Evolutionary conservation across 1,139 yeast genomes (phyloP), one percentile per base, ranked within the genome.

Genomic region (Arxiozyma slooffiae): DNA sequence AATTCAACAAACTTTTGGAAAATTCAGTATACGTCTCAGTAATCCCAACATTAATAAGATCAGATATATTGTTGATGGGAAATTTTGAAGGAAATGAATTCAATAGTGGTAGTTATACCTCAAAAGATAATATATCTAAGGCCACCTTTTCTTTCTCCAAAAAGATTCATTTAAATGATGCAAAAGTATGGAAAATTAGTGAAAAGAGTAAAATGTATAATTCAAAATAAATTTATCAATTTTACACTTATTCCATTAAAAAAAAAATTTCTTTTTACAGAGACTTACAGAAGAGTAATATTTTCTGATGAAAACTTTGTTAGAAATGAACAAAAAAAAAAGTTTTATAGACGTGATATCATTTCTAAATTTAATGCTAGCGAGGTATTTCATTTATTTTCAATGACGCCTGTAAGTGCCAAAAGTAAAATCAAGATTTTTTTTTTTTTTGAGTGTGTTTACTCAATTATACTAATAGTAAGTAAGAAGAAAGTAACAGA

Each of bases 401-500:
- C 63, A 2, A 38, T 49, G n/a, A 47, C 55, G 4, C 49, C 44
- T 17, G 51, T 52, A 16, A 47, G 52, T 14, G 57, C 60, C 8
- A 40, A 45, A 44, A 44, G 52, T 26, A 55, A 58, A 45, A 47
- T 59, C 7, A 57, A 57, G 20, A 50, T 50, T 6, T 62, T 54
- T n/a, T n/a, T n/a, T n/a, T n/a, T n/a, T 49, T 57, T 60, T 38
- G 56, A 54, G 11, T 46, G 55, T 6, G 50, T 62, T 4, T 59
- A 62, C 51, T 61, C 66, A 9, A 57, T 62, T 14, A 53, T 62
- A 18, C 66, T 65, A 2, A 44, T 62, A 11, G 20, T 61, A 14
- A 50, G 50, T 24, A 52, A 51, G 42, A 44, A 49, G 18, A 49
- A 47, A 16, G 44, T 57, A n/a, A n/a, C n/a, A n/a, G n/a, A n/a